A percentile compares a stretch with the other conserved stretches of the same genome.
Conservation (phyloP, 2,329 filamentous ascomycete genomes). For the Stemphylium lycopersici region DNA sequence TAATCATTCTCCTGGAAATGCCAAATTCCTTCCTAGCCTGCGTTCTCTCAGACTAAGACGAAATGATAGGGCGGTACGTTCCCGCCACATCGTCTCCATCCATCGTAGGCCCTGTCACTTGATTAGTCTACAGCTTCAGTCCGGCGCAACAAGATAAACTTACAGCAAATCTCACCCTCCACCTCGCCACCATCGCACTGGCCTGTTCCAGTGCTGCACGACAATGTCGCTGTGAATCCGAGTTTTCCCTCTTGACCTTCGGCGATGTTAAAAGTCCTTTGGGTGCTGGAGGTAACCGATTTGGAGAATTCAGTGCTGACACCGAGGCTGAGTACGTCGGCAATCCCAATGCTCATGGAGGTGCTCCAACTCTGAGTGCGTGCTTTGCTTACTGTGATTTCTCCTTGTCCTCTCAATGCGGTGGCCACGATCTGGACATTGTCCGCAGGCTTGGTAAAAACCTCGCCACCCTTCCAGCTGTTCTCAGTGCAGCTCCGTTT, state of each 20-base stretch:
- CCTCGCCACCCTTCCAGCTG: not conserved
- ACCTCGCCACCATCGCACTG: not conserved
- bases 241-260: not conserved
- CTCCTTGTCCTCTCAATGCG: not conserved
- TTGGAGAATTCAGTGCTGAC: not conserved
- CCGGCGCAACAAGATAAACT: not conserved
- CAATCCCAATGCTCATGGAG: not conserved
- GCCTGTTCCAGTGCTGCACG: not conserved
- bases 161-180: not conserved
- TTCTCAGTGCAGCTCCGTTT: not conserved
- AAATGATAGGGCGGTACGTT: not conserved
- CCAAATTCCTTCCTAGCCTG: not conserved
- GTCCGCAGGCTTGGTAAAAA: not conserved
- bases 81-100: not conserved
- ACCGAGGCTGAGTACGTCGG: not conserved
- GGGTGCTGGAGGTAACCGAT: not conserved
- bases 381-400: not conserved
- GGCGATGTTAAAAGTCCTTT: not conserved
- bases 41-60: not conserved
- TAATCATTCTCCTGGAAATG: not conserved
- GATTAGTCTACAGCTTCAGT: not conserved
- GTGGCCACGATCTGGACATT: not conserved
- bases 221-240: not conserved
- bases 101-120: not conserved
- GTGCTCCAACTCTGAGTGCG: not conserved